Base-by-base conservation (phyloP, 371 early-diverging fungal species). In the Rhizopus sp. region DNA sequence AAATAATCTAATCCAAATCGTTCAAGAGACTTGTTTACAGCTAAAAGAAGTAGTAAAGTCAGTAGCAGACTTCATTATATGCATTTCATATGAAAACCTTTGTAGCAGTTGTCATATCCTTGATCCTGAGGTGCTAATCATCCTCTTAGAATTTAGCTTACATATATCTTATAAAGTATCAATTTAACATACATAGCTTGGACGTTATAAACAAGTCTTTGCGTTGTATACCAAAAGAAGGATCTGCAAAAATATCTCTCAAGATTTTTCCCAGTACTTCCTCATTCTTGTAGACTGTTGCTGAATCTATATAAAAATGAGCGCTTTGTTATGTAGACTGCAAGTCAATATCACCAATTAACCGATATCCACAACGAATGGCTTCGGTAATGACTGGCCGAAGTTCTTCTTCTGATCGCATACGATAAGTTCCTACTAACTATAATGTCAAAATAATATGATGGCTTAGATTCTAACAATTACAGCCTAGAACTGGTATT, bases 131-230 rank as follows among this genome's bases (percentile, higher is more conserved):
- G 94, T 0, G 92, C 89, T 85, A 63, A n/a, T 32, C 42, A 30
- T 33, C 39, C 23, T 23, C 23, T 23, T 23, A 0, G 23, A 23
- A 55, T 41, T 12, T 48, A 37, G 3, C 12, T 53, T 46, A 38
- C 31, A 12, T 6, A 3, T 30, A 29, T 32, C 39, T 23, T 23
- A 23, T 23, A 2, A 23, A 23, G 13, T 6, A 3, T n/a, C 16
- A 17, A 15, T 23, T 17, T 7, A 12, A 62, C 70, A 62, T 82
- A 88, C 92, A 82, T 42, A 99, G 83, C 69, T 99, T 99, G 49
- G 93, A 92, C 0, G 96, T 95, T 46, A 99, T 83, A 81, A 97
- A 99, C 2, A 99, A 44, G 30, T 96, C 94, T 37, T 87, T 61
- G n/a, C 99, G 79, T 38, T 72, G 61, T 0, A 95, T 57, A n/a